phyloP scores from a whole-genome alignment of 192 early-diverging fungal species.

The Gonapodya prolifera region DNA sequence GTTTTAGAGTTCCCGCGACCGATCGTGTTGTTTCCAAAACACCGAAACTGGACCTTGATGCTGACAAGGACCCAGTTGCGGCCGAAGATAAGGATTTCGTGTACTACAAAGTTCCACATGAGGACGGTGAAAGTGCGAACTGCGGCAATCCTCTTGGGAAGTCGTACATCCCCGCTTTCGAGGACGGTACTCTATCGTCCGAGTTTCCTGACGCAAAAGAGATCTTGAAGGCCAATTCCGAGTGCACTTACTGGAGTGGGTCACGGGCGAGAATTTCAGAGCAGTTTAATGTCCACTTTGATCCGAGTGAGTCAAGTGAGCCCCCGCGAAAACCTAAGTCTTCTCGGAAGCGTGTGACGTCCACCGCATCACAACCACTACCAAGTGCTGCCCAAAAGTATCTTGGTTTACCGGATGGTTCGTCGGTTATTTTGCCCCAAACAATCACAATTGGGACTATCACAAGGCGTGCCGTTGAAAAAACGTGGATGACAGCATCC shows the following conservation, averaged over 20 bases:
- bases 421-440: slow-evolving; percentile 80
- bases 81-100: slow-evolving; percentile 16
- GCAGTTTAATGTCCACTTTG: slow-evolving; percentile 80
- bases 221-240: slow-evolving; percentile 59
- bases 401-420: background rate
- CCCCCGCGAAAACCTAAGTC: background rate
- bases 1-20: slow-evolving; percentile 45
- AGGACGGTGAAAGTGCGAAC: slow-evolving; percentile 62
- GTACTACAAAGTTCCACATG: slow-evolving; percentile 75
- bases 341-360: background rate
- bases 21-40: background rate
- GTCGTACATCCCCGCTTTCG: slow-evolving; percentile 61
- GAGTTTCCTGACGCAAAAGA: slow-evolving; percentile 56
- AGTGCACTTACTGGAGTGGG: slow-evolving; percentile 86
- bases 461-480: slow-evolving; percentile 85
- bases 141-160: slow-evolving; percentile 82
- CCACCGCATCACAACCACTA: background rate
- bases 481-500: slow-evolving; percentile 90
- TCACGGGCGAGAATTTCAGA: slow-evolving; percentile 61
- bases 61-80: slow-evolving; percentile 22
- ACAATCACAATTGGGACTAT: slow-evolving; percentile 89
- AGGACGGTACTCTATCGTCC: slow-evolving; percentile 64
- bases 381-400: background rate
- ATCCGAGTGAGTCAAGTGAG: too few relatives aligned
- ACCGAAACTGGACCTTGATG: slow-evolving; percentile 21